Evolutionary conservation across 2,329 filamentous ascomycete genomes (phyloP).

Genomic region (Venturia pyrina): DNA sequence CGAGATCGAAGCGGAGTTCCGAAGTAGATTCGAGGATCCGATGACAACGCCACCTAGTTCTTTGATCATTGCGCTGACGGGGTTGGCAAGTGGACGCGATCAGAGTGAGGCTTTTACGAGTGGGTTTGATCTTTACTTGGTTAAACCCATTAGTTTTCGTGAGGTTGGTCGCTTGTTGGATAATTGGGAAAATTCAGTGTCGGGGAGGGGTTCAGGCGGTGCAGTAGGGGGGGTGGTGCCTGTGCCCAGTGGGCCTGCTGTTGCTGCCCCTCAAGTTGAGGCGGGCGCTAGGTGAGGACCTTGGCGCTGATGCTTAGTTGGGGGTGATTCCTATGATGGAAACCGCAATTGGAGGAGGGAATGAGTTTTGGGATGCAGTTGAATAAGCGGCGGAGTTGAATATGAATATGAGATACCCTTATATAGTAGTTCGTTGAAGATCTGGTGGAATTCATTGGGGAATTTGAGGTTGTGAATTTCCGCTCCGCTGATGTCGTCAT

Average conservation of each 20-base stretch:
- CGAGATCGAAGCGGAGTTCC: conserved; percentile 17
- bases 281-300: no score
- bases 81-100: conserved; percentile 20
- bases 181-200: conserved; percentile 20
- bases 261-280: neutral
- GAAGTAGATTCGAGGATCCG: neutral
- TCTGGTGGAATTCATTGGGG: no score
- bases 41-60: conserved; percentile 16
- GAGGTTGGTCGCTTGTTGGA: conserved; percentile 32
- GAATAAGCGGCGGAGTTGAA: no score
- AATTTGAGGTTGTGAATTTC: no score
- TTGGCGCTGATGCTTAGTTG: no score
- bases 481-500: no score
- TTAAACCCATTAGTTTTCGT: conserved; percentile 37
- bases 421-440: no score
- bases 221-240: conserved; percentile 10
- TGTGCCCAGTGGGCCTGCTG: conserved; percentile 13
- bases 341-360: no score
- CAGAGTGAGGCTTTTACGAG: conserved; percentile 22
- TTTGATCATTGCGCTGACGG: conserved; percentile 22
- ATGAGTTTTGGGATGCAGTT: no score
- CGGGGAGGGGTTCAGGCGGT: no score
- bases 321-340: no score
- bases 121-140: conserved; percentile 35
- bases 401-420: no score